A percentile compares a stretch with the other conserved stretches of the same genome.
phyloP scores from a whole-genome alignment of 2,329 filamentous ascomycete genomes.

The Fusarium mundagurra region DNA sequence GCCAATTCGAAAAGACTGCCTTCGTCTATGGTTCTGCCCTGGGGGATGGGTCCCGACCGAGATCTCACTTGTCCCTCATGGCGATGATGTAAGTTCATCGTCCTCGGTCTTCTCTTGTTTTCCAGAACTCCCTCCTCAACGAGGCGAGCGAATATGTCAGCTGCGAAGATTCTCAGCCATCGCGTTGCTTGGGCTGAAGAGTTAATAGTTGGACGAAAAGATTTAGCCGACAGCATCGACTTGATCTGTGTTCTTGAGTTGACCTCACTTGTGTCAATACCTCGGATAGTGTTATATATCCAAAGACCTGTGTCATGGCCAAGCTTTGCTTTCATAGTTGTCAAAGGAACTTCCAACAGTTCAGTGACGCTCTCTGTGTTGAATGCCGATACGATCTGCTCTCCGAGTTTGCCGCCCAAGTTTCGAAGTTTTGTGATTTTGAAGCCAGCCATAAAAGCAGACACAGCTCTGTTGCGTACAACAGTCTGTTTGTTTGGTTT shows the following conservation, averaged over 20 bases:
- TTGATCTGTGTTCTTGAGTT: constrained; percentile 94
- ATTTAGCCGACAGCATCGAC: constrained; percentile 96
- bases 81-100: constrained; percentile 85
- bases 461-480: constrained; percentile 84
- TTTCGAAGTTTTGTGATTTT: constrained; percentile 96
- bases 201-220: constrained; percentile 86
- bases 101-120: constrained; percentile 85
- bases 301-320: constrained; percentile 87
- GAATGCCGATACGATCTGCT: constrained; percentile 84
- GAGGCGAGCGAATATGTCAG: constrained; percentile 89
- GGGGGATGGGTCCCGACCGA: constrained; percentile 78
- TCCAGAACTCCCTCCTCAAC: constrained; percentile 92
- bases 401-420: constrained; percentile 93
- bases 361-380: constrained; percentile 82
- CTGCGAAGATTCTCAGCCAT: constrained; percentile 91
- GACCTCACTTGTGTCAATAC: constrained; percentile 87
- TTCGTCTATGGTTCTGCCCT: constrained; percentile 79
- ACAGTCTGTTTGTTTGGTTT: constrained; percentile 96
- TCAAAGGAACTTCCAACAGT: constrained; percentile 75
- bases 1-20: constrained; percentile 77
- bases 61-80: constrained; percentile 79
- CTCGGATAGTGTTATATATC: constrained; percentile 86
- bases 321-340: constrained; percentile 80
- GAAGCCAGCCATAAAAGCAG: constrained; percentile 82
- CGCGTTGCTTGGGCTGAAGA: constrained; percentile 79